These are phyloP conservation scores for Globisporangium abappressorium DNA, from an alignment of 352 stramenopile species.

Conservation along the genomic window DNA sequence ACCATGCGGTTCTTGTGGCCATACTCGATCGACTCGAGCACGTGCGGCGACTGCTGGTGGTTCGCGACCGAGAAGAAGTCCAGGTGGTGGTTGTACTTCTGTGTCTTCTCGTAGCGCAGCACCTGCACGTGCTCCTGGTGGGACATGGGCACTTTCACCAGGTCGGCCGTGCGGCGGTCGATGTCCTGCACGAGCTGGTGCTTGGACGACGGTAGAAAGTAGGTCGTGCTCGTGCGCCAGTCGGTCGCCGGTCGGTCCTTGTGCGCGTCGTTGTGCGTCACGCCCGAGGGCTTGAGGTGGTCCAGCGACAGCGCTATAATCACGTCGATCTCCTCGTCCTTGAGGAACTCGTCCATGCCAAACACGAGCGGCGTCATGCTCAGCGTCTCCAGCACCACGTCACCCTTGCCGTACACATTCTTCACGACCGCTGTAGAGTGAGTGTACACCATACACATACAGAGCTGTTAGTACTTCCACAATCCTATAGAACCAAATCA, in stretches of 20 bases:
- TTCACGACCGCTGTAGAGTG: slow-evolving; percentile 29
- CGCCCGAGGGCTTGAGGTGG: slow-evolving; percentile 51
- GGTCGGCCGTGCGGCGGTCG: slow-evolving; percentile 53
- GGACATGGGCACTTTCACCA: slow-evolving; percentile 49
- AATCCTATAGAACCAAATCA: not conserved
- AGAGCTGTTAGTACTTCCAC: not conserved
- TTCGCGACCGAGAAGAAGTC: slow-evolving; percentile 50
- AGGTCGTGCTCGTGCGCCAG: slow-evolving; percentile 74
- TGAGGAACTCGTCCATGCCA: slow-evolving; percentile 65
- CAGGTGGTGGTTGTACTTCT: slow-evolving; percentile 70
- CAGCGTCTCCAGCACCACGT: slow-evolving; percentile 55
- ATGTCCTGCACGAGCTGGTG: slow-evolving; percentile 48
- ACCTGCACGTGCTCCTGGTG: slow-evolving; percentile 73
- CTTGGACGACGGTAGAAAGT: slow-evolving; percentile 50
- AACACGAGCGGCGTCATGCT: slow-evolving; percentile 69
- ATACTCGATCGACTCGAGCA: slow-evolving; percentile 53
- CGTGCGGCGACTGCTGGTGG: slow-evolving; percentile 32
- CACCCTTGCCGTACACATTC: slow-evolving; percentile 34
- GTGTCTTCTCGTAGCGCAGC: slow-evolving; percentile 58
- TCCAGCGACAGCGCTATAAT: slow-evolving; percentile 59
- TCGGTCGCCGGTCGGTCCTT: slow-evolving; percentile 55
- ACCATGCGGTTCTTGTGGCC: slow-evolving; percentile 78
- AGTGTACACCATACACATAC: not conserved
- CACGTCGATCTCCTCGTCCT: slow-evolving; percentile 67
- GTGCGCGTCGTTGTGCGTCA: slow-evolving; percentile 55